phyloP scores from a whole-genome alignment of 2,329 filamentous ascomycete species.

The Gliomastix tumulicola region DNA sequence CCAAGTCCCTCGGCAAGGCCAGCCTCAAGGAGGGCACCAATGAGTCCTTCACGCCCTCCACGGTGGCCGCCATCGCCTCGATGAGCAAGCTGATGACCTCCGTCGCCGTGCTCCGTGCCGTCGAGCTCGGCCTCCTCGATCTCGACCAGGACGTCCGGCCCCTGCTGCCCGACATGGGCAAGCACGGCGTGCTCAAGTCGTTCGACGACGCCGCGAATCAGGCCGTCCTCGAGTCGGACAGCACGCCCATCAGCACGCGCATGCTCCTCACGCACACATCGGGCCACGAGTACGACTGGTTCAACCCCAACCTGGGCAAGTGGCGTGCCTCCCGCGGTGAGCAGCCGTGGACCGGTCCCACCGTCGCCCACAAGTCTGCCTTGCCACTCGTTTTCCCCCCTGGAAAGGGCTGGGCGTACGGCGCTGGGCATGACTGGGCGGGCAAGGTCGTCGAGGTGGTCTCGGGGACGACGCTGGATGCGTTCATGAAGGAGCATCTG shows the following conservation, averaged over 20 bases:
- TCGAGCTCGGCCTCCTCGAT: constrained; percentile 22
- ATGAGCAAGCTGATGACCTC: constrained; percentile 34
- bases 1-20: background rate
- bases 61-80: constrained; percentile 19
- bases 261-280: constrained; percentile 41
- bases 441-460: constrained; percentile 33
- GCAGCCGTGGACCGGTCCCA: constrained; percentile 20
- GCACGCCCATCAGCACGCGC: constrained; percentile 28
- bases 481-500: constrained; percentile 27
- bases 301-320: constrained; percentile 26
- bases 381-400: constrained; percentile 35
- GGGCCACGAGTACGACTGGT: constrained; percentile 36
- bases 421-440: constrained; percentile 37
- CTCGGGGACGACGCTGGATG: constrained; percentile 24
- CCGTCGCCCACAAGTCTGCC: constrained; percentile 4
- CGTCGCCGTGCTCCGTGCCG: constrained; percentile 28
- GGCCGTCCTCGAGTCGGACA: constrained; percentile 28
- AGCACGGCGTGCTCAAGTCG: background rate
- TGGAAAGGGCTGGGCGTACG: constrained; percentile 42
- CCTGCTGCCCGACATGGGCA: constrained; percentile 13
- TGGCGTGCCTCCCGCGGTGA: constrained; percentile 30
- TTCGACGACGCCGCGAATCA: constrained; percentile 16
- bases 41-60: background rate
- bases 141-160: constrained; percentile 28
- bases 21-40: background rate